Base-by-base conservation (phyloP, 139 green algal species). In the Coelastrella sp. region DNA sequence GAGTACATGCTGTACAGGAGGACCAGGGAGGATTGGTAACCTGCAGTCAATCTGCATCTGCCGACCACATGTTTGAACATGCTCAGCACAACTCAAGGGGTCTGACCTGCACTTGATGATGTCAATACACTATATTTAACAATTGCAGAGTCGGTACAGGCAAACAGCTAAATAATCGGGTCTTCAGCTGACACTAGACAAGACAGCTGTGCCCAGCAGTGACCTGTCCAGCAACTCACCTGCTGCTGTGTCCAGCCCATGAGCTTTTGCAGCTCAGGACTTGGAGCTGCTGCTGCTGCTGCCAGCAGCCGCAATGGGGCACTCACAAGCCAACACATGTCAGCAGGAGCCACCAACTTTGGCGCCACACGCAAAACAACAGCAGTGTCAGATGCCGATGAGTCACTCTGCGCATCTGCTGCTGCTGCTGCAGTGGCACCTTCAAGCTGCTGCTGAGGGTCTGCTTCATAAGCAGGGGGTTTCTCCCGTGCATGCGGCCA, bases 171-270 rank as follows among this genome's bases (percentile, higher is more conserved):
- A 49, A 49, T 49, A 49, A n/a, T n/a, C n/a, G n/a, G n/a, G n/a
- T 49, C 3, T 49, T 1, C 3, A 49, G 35, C 1, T 49, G 3
- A 49, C 35, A 49, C 35, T 3, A 49, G 35, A 49, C 35, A 49
- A 49, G 35, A 49, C 35, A 49, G 35, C 35, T 49, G 3, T 49
- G 1, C 35, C 35, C 35, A 49, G 35, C 35, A 49, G 35, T 49
- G 35, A 49, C 35, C 35, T 49, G 35, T 49, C 35, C 35, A 49
- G 35, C 35, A 3, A 49, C 63, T 15, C 63, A 88, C 84, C 68
- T 81, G 68, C 0, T 83, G 79, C n/a, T 27, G 27, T 6, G 79
- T 78, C 95, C 95, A 97, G 15, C 94, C 95, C 73, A 97, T 92
- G 27, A 90, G 81, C 63, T 78, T 24, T 58, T 49, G 92, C 83